These are phyloP conservation scores for Helotiales sp. DNA, from an alignment of 2,329 filamentous ascomycete genomes.

Conservation along the genomic window DNA sequence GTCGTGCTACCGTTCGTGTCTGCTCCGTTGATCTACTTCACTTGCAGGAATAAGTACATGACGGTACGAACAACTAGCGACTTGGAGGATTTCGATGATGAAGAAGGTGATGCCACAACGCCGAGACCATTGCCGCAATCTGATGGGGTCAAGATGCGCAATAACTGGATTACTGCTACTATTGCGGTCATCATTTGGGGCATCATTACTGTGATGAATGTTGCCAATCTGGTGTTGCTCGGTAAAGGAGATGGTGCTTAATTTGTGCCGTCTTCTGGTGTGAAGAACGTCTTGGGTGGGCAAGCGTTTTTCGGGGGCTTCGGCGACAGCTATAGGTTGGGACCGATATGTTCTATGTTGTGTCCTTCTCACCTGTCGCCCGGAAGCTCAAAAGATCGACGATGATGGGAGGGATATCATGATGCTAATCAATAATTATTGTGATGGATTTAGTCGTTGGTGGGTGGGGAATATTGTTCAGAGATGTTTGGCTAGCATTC, in stretches of 20 bases:
- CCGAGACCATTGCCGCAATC: neutral
- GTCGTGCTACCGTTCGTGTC: constrained; percentile 83
- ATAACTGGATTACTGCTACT: constrained; percentile 66
- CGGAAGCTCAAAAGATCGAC: neutral
- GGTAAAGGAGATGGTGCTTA: constrained; percentile 46
- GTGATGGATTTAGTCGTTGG: neutral
- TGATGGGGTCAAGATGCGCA: constrained; percentile 62
- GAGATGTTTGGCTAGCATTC: neutral
- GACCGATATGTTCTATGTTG: neutral
- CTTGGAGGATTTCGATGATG: constrained; percentile 28
- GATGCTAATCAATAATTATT: neutral
- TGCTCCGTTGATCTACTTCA: constrained; percentile 85
- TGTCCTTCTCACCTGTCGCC: neutral
- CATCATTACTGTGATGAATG: constrained; percentile 77
- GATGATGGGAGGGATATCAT: neutral
- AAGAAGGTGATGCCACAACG: constrained; percentile 37
- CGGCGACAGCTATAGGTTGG: neutral
- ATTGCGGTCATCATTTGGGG: constrained; percentile 71
- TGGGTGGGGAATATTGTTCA: neutral
- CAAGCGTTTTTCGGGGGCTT: neutral
- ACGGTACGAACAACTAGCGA: constrained; percentile 46
- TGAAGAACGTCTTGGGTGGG: constrained; percentile 3
- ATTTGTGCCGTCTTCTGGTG: neutral
- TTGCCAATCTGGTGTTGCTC: constrained; percentile 74
- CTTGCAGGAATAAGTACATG: constrained; percentile 80